Conservation (phyloP, 495 filamentous ascomycete genomes). For the Aspergillus steynii region DNA sequence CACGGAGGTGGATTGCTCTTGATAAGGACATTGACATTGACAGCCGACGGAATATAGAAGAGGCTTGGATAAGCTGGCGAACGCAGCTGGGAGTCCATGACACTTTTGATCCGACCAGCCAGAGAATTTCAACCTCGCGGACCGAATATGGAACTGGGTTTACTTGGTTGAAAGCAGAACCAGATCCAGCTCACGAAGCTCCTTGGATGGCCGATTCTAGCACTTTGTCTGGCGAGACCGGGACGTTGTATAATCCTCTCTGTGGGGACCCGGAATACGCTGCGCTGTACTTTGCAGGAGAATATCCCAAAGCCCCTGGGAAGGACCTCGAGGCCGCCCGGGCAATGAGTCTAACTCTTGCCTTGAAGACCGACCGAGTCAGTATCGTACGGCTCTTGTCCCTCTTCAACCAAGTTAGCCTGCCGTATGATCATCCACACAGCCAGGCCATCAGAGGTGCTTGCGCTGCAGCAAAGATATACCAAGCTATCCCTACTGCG, state of each 20-base stretch:
- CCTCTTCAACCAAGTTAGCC: background rate
- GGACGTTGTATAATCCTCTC: background rate
- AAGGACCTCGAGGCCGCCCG: slow-evolving; percentile 1
- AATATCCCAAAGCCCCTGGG: background rate
- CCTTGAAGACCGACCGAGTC: slow-evolving; percentile 1
- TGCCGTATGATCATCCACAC: background rate
- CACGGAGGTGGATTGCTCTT: background rate
- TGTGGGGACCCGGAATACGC: background rate
- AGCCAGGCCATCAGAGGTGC: slow-evolving; percentile 1
- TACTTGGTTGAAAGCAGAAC: background rate
- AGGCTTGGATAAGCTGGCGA: background rate
- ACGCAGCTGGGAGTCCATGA: background rate
- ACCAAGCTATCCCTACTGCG: background rate
- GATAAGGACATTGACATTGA: background rate
- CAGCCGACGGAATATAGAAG: background rate
- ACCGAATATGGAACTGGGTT: background rate
- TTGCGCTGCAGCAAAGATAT: slow-evolving; percentile 3
- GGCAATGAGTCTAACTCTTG: background rate
- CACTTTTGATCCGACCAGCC: background rate
- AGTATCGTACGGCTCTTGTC: background rate
- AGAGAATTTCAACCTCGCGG: slow-evolving; percentile 2
- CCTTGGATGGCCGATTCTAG: background rate
- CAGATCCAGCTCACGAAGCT: background rate
- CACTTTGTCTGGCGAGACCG: background rate
- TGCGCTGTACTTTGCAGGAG: slow-evolving; percentile 4